A percentile compares a stretch with the other conserved stretches of the same genome.
phyloP scores from a whole-genome alignment of 2,329 filamentous ascomycete species.

The Falciphora oryzae region DNA sequence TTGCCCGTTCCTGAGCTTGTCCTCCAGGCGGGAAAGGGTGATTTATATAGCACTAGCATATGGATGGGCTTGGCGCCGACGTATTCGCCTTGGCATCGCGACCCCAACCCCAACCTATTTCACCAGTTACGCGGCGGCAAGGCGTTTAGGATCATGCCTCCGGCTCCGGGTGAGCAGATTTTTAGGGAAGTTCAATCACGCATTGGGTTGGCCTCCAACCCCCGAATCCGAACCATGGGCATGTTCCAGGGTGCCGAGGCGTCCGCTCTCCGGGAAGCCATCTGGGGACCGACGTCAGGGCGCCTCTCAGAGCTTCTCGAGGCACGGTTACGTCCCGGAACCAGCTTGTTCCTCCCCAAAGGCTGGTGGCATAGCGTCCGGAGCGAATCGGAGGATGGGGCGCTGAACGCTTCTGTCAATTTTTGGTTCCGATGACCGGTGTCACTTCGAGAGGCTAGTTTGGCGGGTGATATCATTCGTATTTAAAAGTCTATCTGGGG shows the following conservation, averaged over 20 bases:
- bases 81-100: conserved; percentile 83
- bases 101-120: conserved; percentile 93
- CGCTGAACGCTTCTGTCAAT: conserved; percentile 48
- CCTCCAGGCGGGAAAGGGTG: conserved; percentile 59
- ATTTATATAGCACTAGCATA: conserved; percentile 80
- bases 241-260: conserved; percentile 87
- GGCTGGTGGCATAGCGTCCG: conserved; percentile 86
- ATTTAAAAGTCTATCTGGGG: background rate
- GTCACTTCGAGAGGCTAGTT: background rate
- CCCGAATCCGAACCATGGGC: conserved; percentile 65
- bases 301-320: conserved; percentile 35
- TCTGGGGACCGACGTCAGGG: conserved; percentile 53
- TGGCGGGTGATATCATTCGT: background rate
- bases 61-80: conserved; percentile 87
- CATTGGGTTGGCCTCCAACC: conserved; percentile 32
- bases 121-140: conserved; percentile 75
- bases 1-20: conserved; percentile 64
- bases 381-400: conserved; percentile 35
- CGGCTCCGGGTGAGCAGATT: conserved; percentile 54
- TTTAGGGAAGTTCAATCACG: conserved; percentile 48
- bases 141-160: conserved; percentile 63
- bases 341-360: conserved; percentile 72
- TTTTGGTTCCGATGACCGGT: conserved; percentile 70
- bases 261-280: conserved; percentile 54
- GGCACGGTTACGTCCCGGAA: conserved; percentile 54